Base-by-base conservation (phyloP, 75 land plant species). In the Selaginella moellendorffii region DNA sequence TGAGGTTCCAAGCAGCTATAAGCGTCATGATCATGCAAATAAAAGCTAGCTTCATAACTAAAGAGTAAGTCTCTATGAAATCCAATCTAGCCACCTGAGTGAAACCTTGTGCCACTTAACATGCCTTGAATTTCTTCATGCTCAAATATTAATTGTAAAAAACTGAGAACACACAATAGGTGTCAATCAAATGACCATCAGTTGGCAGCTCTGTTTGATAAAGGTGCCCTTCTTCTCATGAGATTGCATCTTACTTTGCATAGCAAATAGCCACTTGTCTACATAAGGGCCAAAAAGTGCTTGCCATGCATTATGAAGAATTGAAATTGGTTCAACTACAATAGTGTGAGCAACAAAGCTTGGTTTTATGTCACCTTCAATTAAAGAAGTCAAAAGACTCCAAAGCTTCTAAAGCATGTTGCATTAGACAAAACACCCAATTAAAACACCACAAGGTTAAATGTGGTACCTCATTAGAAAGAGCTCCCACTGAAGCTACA, bases 61-160 rank as follows among this genome's bases (percentile, higher is more conserved):
- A 19, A 56, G 59, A 56, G 59, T 21, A 56, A 19, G 59, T 56
- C 59, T 56, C 59, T 21, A 21, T 19, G 59, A 56, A 56, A 56
- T 56, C 59, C 21, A 56, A 8, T 21, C 59, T n/a, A 21, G 19
- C 59, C 21, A 56, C 24, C 59, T 56, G 59, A 56, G 59, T 21
- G 21, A 56, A 56, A 19, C 19, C n/a, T 19, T n/a, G 59, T 21
- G 59, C 59, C 21, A 56, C 59, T n/a, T 8, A 56, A 25, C 59
- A 25, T 21, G 59, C 59, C 24, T 56, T 56, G 59, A 56, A 56
- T 19, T 24, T 19, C 21, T 56, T 24, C 21, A 56, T 8, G 59
- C 46, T 36, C 46, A 36, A 2, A 56, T 56, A 2, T 24, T 2
- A 8, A 19, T 56, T 56, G 59, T 56, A 56, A 56, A 56, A 19